Evolutionary conservation across 768 basidiomycete species (phyloP).

Genomic region (Termitomyces sp.): DNA sequence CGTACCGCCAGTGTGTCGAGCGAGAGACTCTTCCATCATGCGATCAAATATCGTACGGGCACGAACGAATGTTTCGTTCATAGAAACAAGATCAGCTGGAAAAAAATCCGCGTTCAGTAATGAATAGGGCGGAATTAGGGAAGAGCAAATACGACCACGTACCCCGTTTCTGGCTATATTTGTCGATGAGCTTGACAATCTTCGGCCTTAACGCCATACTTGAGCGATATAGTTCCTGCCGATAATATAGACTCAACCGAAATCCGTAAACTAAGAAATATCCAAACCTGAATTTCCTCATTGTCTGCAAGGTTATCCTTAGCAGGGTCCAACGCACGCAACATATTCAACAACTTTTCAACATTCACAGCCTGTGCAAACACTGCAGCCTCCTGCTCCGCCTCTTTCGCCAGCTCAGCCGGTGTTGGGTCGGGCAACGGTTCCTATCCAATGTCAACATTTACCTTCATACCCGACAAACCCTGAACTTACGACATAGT

Average conservation of each 20-base stretch:
- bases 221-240: conserved; percentile 83
- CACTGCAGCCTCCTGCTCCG: conserved; percentile 81
- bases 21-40: conserved; percentile 90
- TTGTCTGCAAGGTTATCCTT: conserved; percentile 87
- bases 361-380: conserved; percentile 86
- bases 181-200: conserved; percentile 95
- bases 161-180: conserved; percentile 92
- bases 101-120: conserved; percentile 1
- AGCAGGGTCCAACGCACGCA: conserved; percentile 66
- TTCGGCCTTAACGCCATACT: conserved; percentile 89
- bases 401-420: conserved; percentile 72
- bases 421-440: conserved; percentile 80
- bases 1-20: conserved; percentile 64
- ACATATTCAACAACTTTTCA: conserved; percentile 71
- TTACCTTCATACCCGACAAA: not conserved
- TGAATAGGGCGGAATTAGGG: conserved; percentile 19
- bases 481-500: conserved; percentile 73
- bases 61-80: conserved; percentile 91
- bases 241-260: not conserved
- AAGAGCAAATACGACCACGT: conserved; percentile 4
- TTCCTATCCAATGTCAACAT: conserved; percentile 45
- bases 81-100: conserved; percentile 85
- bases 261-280: not conserved
- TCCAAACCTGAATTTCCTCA: conserved; percentile 76
- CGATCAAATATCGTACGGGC: conserved; percentile 88